Conservation (phyloP, 2,329 filamentous ascomycete genomes). For the Ophiostoma australiae region DNA sequence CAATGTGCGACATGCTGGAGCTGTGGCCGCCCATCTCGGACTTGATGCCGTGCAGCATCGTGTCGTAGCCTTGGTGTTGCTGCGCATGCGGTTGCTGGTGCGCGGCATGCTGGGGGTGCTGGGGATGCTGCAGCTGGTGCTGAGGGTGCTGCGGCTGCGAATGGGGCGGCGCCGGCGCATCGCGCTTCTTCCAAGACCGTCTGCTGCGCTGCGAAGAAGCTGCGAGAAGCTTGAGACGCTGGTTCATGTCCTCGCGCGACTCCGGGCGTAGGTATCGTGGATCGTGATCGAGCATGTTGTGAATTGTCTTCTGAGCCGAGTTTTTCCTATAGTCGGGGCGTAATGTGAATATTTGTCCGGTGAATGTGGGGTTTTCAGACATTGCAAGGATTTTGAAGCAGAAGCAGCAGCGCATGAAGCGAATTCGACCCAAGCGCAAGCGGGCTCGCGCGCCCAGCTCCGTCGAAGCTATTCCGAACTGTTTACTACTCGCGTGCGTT, state of each 20-base stretch:
- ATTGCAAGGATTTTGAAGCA: neutral
- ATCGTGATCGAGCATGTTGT: constrained; percentile 53
- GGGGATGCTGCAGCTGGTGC: constrained; percentile 10
- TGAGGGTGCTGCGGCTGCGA: constrained; percentile 9
- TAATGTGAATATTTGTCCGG: constrained; percentile 6
- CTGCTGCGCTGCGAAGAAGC: constrained; percentile 38
- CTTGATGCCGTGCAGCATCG: constrained; percentile 22
- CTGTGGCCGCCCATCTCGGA: constrained; percentile 18
- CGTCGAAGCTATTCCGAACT: neutral
- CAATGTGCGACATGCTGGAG: constrained; percentile 19
- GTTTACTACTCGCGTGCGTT: neutral
- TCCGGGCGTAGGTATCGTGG: constrained; percentile 54
- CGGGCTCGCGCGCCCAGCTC: neutral
- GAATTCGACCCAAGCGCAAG: constrained; percentile 14
- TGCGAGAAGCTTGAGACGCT: constrained; percentile 44
- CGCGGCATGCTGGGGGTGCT: constrained; percentile 12
- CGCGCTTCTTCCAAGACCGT: constrained; percentile 22
- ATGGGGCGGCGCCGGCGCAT: constrained; percentile 2
- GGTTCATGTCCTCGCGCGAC: constrained; percentile 47
- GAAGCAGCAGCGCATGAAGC: neutral
- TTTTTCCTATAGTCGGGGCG: constrained; percentile 40
- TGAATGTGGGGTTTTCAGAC: neutral
- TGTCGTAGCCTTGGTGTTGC: constrained; percentile 19
- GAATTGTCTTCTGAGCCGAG: constrained; percentile 55
- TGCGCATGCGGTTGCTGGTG: constrained; percentile 15